These are phyloP conservation scores for Taphrina flavorubra DNA, from an alignment of 1,139 yeast genomes.

Conservation along the genomic window DNA sequence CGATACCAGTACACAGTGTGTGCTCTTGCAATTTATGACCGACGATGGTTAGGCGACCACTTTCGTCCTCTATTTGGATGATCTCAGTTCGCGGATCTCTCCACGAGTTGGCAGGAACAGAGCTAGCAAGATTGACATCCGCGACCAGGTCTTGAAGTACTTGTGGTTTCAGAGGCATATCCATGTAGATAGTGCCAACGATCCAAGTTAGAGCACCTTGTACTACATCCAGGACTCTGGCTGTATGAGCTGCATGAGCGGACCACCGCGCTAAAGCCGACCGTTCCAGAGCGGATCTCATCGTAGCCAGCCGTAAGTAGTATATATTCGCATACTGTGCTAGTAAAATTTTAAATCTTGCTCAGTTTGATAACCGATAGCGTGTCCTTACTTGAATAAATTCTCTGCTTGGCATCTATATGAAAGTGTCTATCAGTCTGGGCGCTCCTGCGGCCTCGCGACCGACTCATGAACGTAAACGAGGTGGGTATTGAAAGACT, in stretches of 20 bases:
- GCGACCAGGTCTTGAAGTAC: conserved; percentile 76
- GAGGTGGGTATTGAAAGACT: background rate
- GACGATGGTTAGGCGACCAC: conserved; percentile 79
- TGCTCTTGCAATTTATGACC: conserved; percentile 64
- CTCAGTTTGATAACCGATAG: background rate
- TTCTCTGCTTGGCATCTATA: conserved; percentile 24
- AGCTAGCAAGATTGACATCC: conserved; percentile 47
- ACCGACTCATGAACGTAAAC: background rate
- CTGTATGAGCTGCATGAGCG: conserved; percentile 53
- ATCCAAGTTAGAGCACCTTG: conserved; percentile 80
- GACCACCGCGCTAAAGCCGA: conserved; percentile 60
- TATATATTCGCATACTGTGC: conserved; percentile 76
- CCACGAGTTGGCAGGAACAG: conserved; percentile 46
- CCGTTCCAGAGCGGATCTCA: conserved; percentile 62
- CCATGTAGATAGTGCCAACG: conserved; percentile 86
- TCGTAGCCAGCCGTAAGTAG: conserved; percentile 62
- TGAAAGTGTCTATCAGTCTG: conserved; percentile 20
- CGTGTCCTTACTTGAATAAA: conserved; percentile 13
- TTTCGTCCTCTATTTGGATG: conserved; percentile 86
- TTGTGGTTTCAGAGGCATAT: conserved; percentile 82
- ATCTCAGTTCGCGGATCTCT: conserved; percentile 61
- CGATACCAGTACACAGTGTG: conserved; percentile 81
- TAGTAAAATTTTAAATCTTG: conserved; percentile 53
- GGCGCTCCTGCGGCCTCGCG: background rate
- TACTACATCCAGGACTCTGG: conserved; percentile 77